Evolutionary conservation across 345 rosid genomes (phyloP), one percentile per base, ranked within the genome.

Genomic region (Balakata baccata): DNA sequence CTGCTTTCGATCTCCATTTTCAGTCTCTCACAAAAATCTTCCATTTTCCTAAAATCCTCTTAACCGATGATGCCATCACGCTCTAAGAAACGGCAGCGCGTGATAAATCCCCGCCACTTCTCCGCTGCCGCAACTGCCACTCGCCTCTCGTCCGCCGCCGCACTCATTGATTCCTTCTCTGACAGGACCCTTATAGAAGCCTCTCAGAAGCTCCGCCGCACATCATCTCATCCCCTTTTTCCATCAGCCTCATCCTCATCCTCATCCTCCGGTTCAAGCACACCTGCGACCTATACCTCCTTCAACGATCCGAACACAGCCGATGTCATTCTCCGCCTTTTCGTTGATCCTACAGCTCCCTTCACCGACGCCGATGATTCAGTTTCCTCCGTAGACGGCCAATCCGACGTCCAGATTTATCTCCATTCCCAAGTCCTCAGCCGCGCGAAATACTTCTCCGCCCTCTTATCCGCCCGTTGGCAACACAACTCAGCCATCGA

Each of bases 401-500:
- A 43, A 7, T 66, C 80, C 7, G 87, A 84, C 75, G 75, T 83
- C 59, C 85, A 75, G 81, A 80, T 89, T 86, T 75, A 86, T 75
- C 89, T 89, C 68, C 94, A 89, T 72, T 88, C 94, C 14, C 64
- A 53, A 45, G 78, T 85, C 75, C 84, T 89, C 71, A 72, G 75
- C 51, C 88, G 89, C 12, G 82, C 92, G n/a, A 83, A 86, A 69
- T 89, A 85, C 73, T 89, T 89, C 79, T 73, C 82, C 62, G 86
- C 94, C 4, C 86, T 86, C 29, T 80, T 89, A 41, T 89, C 94
- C 46, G 89, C 82, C 37, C 87, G 92, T 5, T 89, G 94, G 94
- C 81, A 79, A 29, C 66, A 69, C 59, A 54, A 66, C 18, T 25
- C 68, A 43, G 51, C 53, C 7, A 46, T 37, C 22, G 71, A 65